A percentile compares a stretch with the other conserved stretches of the same genome.
Evolutionary conservation across 2,329 filamentous ascomycete genomes (phyloP).

Genomic region (Uncinocarpus reesii): DNA sequence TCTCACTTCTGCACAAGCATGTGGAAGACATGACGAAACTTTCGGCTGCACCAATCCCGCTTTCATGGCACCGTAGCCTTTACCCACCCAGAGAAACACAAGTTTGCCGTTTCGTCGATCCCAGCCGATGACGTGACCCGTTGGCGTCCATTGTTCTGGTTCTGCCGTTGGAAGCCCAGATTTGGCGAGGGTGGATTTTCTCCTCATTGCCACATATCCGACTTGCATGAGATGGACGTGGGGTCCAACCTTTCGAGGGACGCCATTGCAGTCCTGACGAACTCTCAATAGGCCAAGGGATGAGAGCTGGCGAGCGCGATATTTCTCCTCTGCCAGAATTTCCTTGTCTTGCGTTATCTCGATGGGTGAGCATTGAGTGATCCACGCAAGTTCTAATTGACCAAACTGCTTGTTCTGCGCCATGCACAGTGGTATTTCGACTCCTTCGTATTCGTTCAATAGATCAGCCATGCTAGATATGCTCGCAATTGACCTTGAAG

Average conservation of each 20-base stretch:
- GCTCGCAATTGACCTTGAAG: conserved; percentile 24
- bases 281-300: conserved; percentile 28
- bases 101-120: conserved; percentile 26
- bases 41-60: conserved; percentile 20
- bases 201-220: conserved; percentile 26
- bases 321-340: conserved; percentile 13
- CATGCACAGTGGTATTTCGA: conserved; percentile 17
- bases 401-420: conserved; percentile 6
- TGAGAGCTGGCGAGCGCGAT: conserved; percentile 18
- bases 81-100: conserved; percentile 26
- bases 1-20: background rate
- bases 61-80: conserved; percentile 20
- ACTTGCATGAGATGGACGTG: conserved; percentile 30
- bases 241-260: conserved; percentile 17
- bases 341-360: conserved; percentile 21
- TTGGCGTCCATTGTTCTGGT: conserved; percentile 22
- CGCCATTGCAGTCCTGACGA: conserved; percentile 19
- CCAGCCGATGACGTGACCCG: conserved; percentile 31
- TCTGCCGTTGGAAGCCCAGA: conserved; percentile 1
- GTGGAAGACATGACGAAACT: conserved; percentile 4
- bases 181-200: background rate
- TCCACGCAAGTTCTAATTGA: conserved; percentile 25
- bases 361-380: conserved; percentile 27
- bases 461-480: conserved; percentile 24
- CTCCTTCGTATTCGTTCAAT: conserved; percentile 29